phyloP scores from a whole-genome alignment of 2,329 filamentous ascomycete genomes.

The Exophiala alcalophila region DNA sequence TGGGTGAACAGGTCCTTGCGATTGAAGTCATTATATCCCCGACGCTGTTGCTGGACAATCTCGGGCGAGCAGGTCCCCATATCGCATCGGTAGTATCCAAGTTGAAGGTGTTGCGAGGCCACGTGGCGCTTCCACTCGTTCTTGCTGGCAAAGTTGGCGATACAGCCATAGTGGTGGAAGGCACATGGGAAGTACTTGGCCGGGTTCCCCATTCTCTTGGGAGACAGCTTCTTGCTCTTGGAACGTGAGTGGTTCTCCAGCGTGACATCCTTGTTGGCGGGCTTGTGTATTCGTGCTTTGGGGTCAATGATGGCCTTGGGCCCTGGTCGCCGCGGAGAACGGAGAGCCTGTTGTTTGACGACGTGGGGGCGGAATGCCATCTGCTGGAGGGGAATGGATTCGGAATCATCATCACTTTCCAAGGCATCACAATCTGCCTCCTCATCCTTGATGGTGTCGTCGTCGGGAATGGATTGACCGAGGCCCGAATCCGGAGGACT shows the following conservation, averaged over 20 bases:
- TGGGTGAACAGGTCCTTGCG: constrained; percentile 90
- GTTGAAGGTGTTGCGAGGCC: constrained; percentile 71
- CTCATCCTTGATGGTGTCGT: constrained; percentile 14
- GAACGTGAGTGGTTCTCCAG: constrained; percentile 1
- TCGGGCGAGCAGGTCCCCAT: constrained; percentile 55
- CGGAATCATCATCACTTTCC: constrained; percentile 21
- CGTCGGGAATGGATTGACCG: constrained; percentile 13
- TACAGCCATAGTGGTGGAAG: constrained; percentile 74
- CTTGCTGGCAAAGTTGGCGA: constrained; percentile 70
- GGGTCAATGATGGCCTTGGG: constrained; percentile 7
- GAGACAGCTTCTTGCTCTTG: constrained; percentile 18
- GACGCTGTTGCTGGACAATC: constrained; percentile 21
- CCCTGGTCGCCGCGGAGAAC: constrained; percentile 7
- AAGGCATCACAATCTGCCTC: constrained; percentile 8
- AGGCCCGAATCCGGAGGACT: constrained; percentile 20
- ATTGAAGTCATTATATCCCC: constrained; percentile 67
- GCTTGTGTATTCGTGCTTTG: constrained; percentile 17
- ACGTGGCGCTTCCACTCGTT: constrained; percentile 97
- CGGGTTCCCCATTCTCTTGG: constrained; percentile 3
- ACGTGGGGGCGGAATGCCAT: constrained; percentile 1
- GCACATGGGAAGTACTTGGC: constrained; percentile 66
- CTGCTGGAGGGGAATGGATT: constrained; percentile 13
- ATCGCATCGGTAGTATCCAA: constrained; percentile 73
- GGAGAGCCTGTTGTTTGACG: constrained; percentile 6
- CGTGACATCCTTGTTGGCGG: not conserved